Evolutionary conservation across 345 rosid genomes (phyloP), one percentile per base, ranked within the genome.

Genomic region (Eucalyptus microcorys): DNA sequence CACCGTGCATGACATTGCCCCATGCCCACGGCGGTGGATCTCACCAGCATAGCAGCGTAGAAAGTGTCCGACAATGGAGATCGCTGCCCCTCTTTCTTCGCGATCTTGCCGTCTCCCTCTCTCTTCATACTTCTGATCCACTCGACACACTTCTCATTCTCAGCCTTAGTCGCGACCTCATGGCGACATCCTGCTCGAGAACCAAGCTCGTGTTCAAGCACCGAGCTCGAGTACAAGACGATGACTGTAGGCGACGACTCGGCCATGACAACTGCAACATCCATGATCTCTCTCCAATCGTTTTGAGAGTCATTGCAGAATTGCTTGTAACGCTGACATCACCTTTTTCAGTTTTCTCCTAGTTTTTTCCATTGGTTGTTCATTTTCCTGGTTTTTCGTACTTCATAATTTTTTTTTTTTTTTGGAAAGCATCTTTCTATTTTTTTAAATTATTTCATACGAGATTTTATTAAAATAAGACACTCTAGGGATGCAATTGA

Each of bases 231-330:
- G 34, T 4, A 61, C 34, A 61, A 61, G 34, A 61, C 19, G 5
- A 61, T 7, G 34, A 30, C 32, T 0, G 34, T 17, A 27, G 68
- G 68, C 32, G 0, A 61, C 0, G 9, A 2, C 17, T 17, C 17
- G 34, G 68, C 32, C 68, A 2, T 8, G 34, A 30, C 68, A 59
- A 4, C 68, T 30, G 0, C 71, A 61, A 61, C 71, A 30, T 14
- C 32, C 15, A 66, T 15, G 79, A n/a, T 66, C 79, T n/a, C 79
- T 66, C 11, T 7, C 40, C 15, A 15, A 7, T n/a, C 26, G 57
- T 26, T 19, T 52, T 52, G 26, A 52, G 55, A 52, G 57, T 52
- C 26, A 52, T 52, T 19, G 57, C 57, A 52, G 57, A 15, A 32
- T 64, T 66, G 40, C 79, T 15, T 14, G 79, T 14, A 66, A 66